Conservation (phyloP, 139 green algal species). For the Chlorella sp. region DNA sequence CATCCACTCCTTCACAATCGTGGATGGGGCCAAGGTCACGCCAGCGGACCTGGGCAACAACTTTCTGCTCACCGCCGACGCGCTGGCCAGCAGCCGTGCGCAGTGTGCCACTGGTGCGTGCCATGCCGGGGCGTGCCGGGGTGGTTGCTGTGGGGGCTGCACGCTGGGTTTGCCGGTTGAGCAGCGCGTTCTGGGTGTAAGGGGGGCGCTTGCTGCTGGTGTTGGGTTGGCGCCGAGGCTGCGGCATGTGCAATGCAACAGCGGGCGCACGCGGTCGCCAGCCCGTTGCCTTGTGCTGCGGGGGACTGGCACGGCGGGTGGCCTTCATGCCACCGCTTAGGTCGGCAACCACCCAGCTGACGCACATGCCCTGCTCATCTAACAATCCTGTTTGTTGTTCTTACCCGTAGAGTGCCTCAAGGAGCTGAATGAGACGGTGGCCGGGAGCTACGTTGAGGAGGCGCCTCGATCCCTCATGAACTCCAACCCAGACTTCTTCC, state of each 20-base stretch:
- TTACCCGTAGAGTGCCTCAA: slow-evolving; percentile 65
- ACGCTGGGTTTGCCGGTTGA: background rate
- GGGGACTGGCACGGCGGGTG: too few species aligned
- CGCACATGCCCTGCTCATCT: background rate
- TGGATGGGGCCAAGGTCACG: slow-evolving; percentile 82
- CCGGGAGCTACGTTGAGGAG: slow-evolving; percentile 86
- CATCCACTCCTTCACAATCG: slow-evolving; percentile 93
- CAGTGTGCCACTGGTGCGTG: slow-evolving; percentile 14
- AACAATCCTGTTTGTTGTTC: too few species aligned
- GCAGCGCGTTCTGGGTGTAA: too few species aligned
- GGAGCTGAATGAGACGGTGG: slow-evolving; percentile 91
- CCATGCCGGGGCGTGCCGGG: background rate
- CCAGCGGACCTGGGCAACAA: slow-evolving; percentile 94
- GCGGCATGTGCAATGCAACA: background rate
- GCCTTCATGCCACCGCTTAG: too few species aligned
- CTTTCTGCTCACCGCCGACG: slow-evolving; percentile 77
- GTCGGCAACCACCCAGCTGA: too few species aligned
- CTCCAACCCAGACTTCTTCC: slow-evolving; percentile 87
- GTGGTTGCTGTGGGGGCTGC: background rate
- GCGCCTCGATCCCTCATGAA: slow-evolving; percentile 73
- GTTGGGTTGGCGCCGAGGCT: background rate
- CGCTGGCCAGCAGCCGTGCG: slow-evolving; percentile 41
- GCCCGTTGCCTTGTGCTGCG: too few species aligned
- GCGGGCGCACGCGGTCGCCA: too few species aligned
- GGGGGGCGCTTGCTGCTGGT: too few species aligned